Evolutionary conservation across 73 alveolate genomes (phyloP).

Genomic region (Paramecium caudatum): DNA sequence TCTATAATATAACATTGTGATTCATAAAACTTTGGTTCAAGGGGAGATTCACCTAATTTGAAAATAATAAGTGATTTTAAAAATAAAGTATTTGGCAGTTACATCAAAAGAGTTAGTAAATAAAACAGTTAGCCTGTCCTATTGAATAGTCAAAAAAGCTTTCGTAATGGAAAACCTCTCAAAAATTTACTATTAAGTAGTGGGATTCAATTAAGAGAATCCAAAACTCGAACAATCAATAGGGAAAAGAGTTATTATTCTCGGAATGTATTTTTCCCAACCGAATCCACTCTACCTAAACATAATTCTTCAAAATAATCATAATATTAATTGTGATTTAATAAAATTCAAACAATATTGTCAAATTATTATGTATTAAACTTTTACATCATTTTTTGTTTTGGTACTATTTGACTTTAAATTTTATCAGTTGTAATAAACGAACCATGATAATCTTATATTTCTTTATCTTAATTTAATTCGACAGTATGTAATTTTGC

Average conservation of each 20-base stretch:
- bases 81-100: slow-evolving; percentile 35
- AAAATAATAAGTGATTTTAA: background rate
- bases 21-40: background rate
- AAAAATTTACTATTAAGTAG: slow-evolving; percentile 18
- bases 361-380: slow-evolving; percentile 29
- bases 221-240: background rate
- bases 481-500: background rate
- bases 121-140: background rate
- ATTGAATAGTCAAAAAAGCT: background rate
- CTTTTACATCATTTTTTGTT: background rate
- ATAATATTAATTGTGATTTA: slow-evolving; percentile 8
- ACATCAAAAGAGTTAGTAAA: background rate
- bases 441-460: slow-evolving; percentile 2
- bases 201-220: slow-evolving; percentile 32
- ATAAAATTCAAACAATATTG: background rate
- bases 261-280: background rate
- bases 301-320: background rate
- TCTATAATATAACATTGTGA: slow-evolving; percentile 5
- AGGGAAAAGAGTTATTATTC: slow-evolving; percentile 1
- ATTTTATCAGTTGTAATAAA: background rate
- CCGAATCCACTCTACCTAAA: slow-evolving; percentile 2
- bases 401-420: background rate
- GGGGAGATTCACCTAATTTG: slow-evolving; percentile 7
- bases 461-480: background rate
- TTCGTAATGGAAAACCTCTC: background rate